Percentiles rank a stretch among this genome's conserved stretches.
Evolutionary conservation across 2,329 filamentous ascomycete genomes (phyloP).

Genomic region (Talaromyces albobiverticillius): DNA sequence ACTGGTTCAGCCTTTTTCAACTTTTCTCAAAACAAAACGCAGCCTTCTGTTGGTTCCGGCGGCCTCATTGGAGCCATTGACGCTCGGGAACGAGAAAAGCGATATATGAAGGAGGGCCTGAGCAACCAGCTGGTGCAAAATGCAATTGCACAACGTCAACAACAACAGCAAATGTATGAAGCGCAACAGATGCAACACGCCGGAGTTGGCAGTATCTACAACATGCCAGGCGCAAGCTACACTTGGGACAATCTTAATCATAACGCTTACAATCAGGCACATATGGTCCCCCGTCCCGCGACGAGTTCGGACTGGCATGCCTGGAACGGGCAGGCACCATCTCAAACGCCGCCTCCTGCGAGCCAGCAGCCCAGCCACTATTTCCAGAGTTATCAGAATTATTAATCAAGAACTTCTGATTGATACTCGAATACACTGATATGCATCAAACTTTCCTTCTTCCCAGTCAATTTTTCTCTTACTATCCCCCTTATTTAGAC

Average conservation of each 20-base stretch:
- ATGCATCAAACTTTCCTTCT: not conserved
- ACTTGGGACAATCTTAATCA: slow-evolving; percentile 38
- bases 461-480: slow-evolving; percentile 6
- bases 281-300: slow-evolving; percentile 1
- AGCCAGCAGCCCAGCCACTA: slow-evolving; percentile 27
- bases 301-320: slow-evolving; percentile 28
- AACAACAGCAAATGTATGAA: slow-evolving; percentile 51
- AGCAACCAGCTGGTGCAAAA: slow-evolving; percentile 70
- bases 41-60: slow-evolving; percentile 47
- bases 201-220: slow-evolving; percentile 31
- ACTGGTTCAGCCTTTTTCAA: slow-evolving; percentile 75
- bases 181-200: slow-evolving; percentile 29
- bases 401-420: slow-evolving; percentile 15
- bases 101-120: slow-evolving; percentile 65
- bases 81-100: slow-evolving; percentile 73
- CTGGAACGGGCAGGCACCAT: slow-evolving; percentile 23
- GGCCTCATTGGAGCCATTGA: slow-evolving; percentile 78
- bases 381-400: slow-evolving; percentile 25
- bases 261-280: slow-evolving; percentile 13
- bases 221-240: slow-evolving; percentile 32
- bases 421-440: not conserved
- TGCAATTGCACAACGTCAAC: slow-evolving; percentile 67
- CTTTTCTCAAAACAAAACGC: slow-evolving; percentile 56
- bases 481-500: not conserved
- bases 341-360: slow-evolving; percentile 24